Evolutionary conservation across 2,329 filamentous ascomycete species (phyloP), one percentile per base, ranked within the genome.

Genomic region (Pseudogymnoascus sp.): DNA sequence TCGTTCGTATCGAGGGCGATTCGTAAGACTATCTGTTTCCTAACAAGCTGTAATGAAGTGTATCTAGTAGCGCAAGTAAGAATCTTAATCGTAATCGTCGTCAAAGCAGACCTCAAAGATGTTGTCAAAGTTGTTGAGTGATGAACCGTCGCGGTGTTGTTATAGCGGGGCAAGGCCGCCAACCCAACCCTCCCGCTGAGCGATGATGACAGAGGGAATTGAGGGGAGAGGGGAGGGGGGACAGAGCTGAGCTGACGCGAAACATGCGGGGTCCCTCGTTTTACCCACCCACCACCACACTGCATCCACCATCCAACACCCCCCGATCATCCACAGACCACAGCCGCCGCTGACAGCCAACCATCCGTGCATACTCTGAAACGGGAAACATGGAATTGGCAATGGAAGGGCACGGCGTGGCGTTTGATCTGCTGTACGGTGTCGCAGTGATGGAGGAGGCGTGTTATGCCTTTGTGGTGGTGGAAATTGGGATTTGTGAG

Each of bases 321-420:
- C 13, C 11, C 11, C 1, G n/a, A n/a, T n/a, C n/a, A n/a, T 45
- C 43, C 43, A 25, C 43, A 14, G 25, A 28, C 21, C 45, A n/a
- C 45, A 54, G 45, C 45, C 45, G 45, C 45, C 14, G 25, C 45
- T n/a, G 13, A 28, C 23, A 54, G 45, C 45, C 45, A 54, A 54
- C 23, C 23, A 54, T 54, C 23, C 45, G 23, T 54, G 45, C 45
- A 54, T 54, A 54, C 45, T 54, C 45, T 54, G 45, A 54, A 54
- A 54, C 45, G 45, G 7, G 45, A 54, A 54, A 54, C 45, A 54
- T 28, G 45, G 21, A 28, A 54, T 10, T 11, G 23, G 7, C 45
- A 28, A 54, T 54, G 45, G 45, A 31, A 54, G 45, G 0, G 7
- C 14, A 16, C 1, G 45, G 14, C 8, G 45, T 11, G 45, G 45